These are phyloP conservation scores for Fusarium sororula DNA, from an alignment of 2,329 filamentous ascomycete species.

Conservation along the genomic window DNA sequence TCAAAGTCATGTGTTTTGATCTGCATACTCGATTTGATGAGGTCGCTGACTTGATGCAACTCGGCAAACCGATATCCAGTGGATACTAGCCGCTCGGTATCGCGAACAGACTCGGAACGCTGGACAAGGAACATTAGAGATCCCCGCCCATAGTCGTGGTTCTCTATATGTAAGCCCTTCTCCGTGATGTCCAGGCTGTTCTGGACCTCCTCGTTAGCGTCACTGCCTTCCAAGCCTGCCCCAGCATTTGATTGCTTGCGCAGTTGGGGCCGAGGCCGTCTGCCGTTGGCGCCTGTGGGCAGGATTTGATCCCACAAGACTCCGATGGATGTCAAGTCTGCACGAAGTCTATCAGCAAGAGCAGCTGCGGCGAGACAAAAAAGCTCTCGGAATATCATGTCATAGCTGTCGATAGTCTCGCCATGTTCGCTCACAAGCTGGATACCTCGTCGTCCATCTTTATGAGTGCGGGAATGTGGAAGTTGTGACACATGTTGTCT, in stretches of 20 bases:
- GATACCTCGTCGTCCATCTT: constrained; percentile 43
- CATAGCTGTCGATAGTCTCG: constrained; percentile 73
- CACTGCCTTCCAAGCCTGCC: constrained; percentile 11
- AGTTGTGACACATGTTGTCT: constrained; percentile 70
- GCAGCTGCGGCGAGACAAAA: constrained; percentile 82
- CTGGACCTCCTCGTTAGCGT: constrained; percentile 28
- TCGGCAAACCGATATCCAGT: constrained; percentile 82
- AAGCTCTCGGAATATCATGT: constrained; percentile 80
- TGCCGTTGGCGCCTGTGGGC: constrained; percentile 62
- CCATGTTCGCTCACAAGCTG: constrained; percentile 63
- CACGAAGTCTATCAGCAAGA: constrained; percentile 74
- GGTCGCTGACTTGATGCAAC: constrained; percentile 71
- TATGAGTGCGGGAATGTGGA: constrained; percentile 42
- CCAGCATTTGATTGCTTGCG: constrained; percentile 30
- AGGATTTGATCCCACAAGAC: constrained; percentile 80
- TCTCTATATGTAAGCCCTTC: constrained; percentile 47
- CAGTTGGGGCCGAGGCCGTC: constrained; percentile 25
- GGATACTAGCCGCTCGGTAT: constrained; percentile 72
- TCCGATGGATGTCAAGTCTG: constrained; percentile 70
- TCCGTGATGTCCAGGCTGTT: constrained; percentile 51
- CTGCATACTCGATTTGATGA: constrained; percentile 78
- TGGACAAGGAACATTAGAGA: constrained; percentile 84
- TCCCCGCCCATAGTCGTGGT: constrained; percentile 68
- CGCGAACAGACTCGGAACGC: constrained; percentile 63
- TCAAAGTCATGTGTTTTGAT: constrained; percentile 71